Conservation (phyloP, 345 rosid species). For the Alliaria petiolata region DNA sequence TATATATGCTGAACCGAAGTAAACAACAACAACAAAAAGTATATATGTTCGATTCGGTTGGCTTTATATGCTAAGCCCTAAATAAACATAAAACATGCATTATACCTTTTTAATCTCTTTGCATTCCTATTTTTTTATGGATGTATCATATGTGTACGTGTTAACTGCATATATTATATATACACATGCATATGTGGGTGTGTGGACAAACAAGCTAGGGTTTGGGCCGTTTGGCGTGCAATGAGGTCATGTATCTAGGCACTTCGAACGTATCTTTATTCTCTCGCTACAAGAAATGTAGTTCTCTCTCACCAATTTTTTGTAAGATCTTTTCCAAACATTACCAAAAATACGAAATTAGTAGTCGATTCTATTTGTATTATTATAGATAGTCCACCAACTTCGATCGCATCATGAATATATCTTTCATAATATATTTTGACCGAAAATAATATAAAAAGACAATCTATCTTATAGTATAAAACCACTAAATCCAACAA, state of each 20-base stretch:
- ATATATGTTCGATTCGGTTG: not conserved
- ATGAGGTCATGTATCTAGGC: not conserved
- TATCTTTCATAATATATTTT: too few species aligned
- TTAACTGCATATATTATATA: not conserved
- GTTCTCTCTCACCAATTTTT: not conserved
- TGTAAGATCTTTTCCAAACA: not conserved
- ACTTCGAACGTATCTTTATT: not conserved
- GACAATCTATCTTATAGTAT: not conserved
- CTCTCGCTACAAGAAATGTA: not conserved
- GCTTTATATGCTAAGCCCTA: not conserved
- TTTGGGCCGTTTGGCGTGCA: slow-evolving; percentile 17
- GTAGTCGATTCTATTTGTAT: not conserved
- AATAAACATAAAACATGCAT: not conserved
- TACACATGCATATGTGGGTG: not conserved
- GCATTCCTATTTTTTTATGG: not conserved
- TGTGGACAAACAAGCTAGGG: not conserved
- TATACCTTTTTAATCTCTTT: not conserved
- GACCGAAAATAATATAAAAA: too few species aligned
- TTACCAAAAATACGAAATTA: not conserved
- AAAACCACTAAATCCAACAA: not conserved
- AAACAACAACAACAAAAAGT: not conserved
- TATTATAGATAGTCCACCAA: not conserved
- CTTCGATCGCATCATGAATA: not conserved
- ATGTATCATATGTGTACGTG: not conserved
- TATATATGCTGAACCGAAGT: not conserved